Evolutionary conservation across 768 basidiomycete species (phyloP), one percentile per base, ranked within the genome.

Genomic region (Pisolithus sp.): DNA sequence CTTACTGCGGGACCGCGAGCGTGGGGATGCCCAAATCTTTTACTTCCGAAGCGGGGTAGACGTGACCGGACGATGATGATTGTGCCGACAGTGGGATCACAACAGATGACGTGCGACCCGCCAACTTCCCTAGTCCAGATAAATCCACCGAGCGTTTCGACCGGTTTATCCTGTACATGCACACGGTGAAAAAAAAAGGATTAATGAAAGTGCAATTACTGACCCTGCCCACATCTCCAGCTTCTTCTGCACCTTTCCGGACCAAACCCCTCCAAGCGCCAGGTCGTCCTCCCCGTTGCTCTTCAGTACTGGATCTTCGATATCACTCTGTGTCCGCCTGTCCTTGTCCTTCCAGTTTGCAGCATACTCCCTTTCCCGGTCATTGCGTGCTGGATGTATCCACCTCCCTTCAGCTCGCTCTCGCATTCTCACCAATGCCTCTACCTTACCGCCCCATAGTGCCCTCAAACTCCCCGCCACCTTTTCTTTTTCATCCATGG

Each of bases 181-280:
- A 54, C 45, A 44, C 18, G 13, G 39, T 23, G 21, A 41, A 12
- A 39, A 28, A 13, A n/a, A 7, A 17, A 9, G 1, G 5, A 17
- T 17, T 7, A 8, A 26, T 5, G n/a, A 26, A 20, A 28, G 5
- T 18, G 7, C 24, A n/a, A 26, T 40, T 39, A 66, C 76, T 20
- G 50, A 79, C 77, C 69, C 71, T 18, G 77, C 57, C 78, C 76
- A 80, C 55, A 71, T 67, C 57, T 75, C 78, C 0, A 79, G 62
- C 67, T 75, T 77, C 41, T 70, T 69, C 59, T 75, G 73, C 46
- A 78, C 68, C 53, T 67, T 70, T 46, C 71, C 74, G 10, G 70
- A 67, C 71, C 70, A 75, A 37, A 54, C 66, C 54, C 69, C 71
- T 54, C 69, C 68, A 34, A 63, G 62, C 23, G 56, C 59, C 36